Evolutionary conservation across 2,329 filamentous ascomycete genomes (phyloP).

Genomic region (Aspergillaceae sp.): DNA sequence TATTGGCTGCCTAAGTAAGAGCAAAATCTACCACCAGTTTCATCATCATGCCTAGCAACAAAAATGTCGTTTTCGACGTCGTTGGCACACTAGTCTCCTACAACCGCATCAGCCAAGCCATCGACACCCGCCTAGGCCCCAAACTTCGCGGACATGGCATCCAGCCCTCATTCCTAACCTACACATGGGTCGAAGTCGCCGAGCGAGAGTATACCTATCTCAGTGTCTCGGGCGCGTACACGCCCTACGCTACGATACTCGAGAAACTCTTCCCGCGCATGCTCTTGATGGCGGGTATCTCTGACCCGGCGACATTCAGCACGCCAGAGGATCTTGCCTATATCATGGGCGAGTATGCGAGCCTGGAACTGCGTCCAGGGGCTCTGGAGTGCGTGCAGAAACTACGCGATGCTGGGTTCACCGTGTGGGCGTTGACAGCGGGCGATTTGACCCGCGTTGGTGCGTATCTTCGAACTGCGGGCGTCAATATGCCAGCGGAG

Average conservation of each 20-base stretch:
- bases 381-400: constrained; percentile 30
- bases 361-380: constrained; percentile 25
- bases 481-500: constrained; percentile 14
- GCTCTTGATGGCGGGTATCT: constrained; percentile 32
- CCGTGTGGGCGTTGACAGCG: constrained; percentile 21
- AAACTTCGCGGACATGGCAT: constrained; percentile 28
- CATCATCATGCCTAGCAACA: constrained; percentile 1
- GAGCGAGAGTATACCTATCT: constrained; percentile 41
- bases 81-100: constrained; percentile 37
- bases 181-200: constrained; percentile 35
- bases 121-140: constrained; percentile 31
- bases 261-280: constrained; percentile 37
- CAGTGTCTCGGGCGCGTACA: constrained; percentile 33
- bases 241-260: constrained; percentile 31
- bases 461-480: constrained; percentile 18
- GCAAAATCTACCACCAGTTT: background rate
- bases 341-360: constrained; percentile 28
- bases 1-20: background rate
- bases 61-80: constrained; percentile 24
- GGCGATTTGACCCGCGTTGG: constrained; percentile 17
- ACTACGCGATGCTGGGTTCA: constrained; percentile 23
- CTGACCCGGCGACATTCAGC: constrained; percentile 30
- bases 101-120: constrained; percentile 30
- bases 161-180: constrained; percentile 31
- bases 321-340: constrained; percentile 31